These are phyloP conservation scores for Fraxinus albicans DNA, from an alignment of 305 asterid genomes.

Conservation along the genomic window DNA sequence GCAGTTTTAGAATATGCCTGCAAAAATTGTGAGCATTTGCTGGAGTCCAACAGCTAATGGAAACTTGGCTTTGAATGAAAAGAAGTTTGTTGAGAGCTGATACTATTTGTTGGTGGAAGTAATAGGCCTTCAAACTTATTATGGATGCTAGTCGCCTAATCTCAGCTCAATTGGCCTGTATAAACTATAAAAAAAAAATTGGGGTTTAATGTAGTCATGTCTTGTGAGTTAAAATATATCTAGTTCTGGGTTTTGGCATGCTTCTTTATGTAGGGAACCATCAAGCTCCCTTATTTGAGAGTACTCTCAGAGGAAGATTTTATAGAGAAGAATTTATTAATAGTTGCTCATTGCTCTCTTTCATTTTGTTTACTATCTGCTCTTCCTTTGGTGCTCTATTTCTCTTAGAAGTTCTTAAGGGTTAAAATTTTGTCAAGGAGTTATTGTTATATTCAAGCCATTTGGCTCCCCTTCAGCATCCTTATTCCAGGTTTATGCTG, in stretches of 20 bases:
- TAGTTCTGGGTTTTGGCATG: background rate
- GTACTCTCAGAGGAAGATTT: background rate
- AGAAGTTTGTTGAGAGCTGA: background rate
- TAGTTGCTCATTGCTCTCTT: background rate
- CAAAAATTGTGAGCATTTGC: background rate
- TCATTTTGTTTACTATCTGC: background rate
- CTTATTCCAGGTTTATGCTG: background rate
- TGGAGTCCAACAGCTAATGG: background rate
- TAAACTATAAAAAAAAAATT: background rate
- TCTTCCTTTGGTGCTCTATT: background rate
- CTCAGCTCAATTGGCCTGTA: background rate
- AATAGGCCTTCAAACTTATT: background rate
- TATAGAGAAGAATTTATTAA: background rate
- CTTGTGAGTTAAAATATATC: background rate
- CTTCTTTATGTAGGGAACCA: background rate
- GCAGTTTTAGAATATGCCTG: background rate
- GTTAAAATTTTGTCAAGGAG: background rate
- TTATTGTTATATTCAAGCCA: background rate
- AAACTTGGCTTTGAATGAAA: background rate
- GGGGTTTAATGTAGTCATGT: background rate
- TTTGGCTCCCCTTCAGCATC: background rate
- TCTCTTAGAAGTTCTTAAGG: background rate
- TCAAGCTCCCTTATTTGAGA: background rate
- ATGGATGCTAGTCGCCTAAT: background rate
- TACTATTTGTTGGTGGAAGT: background rate